Conservation (phyloP, 352 stramenopile genomes). For the Globisporangium middletonii region DNA sequence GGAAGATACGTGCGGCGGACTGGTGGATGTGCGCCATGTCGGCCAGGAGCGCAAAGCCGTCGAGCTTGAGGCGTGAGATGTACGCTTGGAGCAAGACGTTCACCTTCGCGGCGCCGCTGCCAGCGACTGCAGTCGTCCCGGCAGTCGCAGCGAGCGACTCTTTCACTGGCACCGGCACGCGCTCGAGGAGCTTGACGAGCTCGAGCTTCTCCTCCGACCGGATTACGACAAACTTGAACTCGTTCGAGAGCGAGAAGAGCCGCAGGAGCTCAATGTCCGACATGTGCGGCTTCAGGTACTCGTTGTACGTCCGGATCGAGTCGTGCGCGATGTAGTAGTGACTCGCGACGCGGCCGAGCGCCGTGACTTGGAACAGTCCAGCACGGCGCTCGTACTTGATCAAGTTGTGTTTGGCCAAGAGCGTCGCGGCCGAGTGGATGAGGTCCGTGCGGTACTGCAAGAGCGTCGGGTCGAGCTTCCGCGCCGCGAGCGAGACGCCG, state of each 20-base stretch:
- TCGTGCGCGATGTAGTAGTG: slow-evolving; percentile 99
- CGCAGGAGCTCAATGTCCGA: slow-evolving; percentile 99
- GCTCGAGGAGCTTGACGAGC: slow-evolving; percentile 95
- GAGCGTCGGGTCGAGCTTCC: slow-evolving; percentile 91
- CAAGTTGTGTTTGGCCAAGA: slow-evolving; percentile 96
- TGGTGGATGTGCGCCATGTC: slow-evolving; percentile 99
- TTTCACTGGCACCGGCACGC: slow-evolving; percentile 99
- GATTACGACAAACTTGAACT: slow-evolving; percentile 99
- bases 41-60: slow-evolving; percentile 97
- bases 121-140: slow-evolving; percentile 26
- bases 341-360: slow-evolving; percentile 95
- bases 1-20: slow-evolving; percentile 96
- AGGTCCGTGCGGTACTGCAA: slow-evolving; percentile 95
- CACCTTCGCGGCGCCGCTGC: slow-evolving; percentile 92
- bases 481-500: slow-evolving; percentile 85
- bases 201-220: slow-evolving; percentile 99
- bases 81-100: slow-evolving; percentile 99
- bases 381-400: slow-evolving; percentile 97
- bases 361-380: slow-evolving; percentile 95
- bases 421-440: slow-evolving; percentile 93
- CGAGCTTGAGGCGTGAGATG: slow-evolving; percentile 96
- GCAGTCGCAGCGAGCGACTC: slow-evolving; percentile 76
- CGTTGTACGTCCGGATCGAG: slow-evolving; percentile 98
- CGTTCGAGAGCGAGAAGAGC: slow-evolving; percentile 97
- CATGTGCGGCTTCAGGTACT: slow-evolving; percentile 98